A percentile compares a stretch with the other conserved stretches of the same genome.
These are phyloP conservation scores for Gnomoniopsis sp. DNA, from an alignment of 2,329 filamentous ascomycete species.

Conservation along the genomic window DNA sequence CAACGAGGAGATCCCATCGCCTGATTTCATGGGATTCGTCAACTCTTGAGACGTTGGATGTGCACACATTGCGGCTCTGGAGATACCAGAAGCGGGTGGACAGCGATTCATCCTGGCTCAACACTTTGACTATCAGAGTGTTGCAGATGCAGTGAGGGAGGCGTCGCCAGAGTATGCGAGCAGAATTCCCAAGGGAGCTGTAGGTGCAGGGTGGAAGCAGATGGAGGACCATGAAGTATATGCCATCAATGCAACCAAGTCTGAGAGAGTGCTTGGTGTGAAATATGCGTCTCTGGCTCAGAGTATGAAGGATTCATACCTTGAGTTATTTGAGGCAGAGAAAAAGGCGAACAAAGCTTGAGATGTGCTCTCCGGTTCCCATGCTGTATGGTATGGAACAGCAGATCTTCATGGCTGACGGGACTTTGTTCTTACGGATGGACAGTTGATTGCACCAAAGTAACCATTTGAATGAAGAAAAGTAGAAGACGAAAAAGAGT, in stretches of 20 bases:
- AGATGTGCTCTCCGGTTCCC: background rate
- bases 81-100: conserved; percentile 5
- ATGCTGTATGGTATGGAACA: background rate
- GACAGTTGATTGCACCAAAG: no score
- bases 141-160: conserved; percentile 19
- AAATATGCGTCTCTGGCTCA: conserved; percentile 16
- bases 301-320: conserved; percentile 17
- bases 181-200: conserved; percentile 16
- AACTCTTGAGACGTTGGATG: conserved; percentile 16
- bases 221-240: conserved; percentile 6
- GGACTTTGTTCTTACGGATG: no score
- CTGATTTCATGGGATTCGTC: conserved; percentile 13
- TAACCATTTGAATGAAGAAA: no score
- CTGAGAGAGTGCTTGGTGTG: conserved; percentile 15
- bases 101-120: conserved; percentile 19
- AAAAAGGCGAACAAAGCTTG: background rate
- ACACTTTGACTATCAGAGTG: conserved; percentile 23
- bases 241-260: conserved; percentile 20
- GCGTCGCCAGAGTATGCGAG: conserved; percentile 15
- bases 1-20: conserved; percentile 4
- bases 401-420: no score
- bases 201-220: conserved; percentile 3
- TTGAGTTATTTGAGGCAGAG: conserved; percentile 16
- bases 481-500: no score
- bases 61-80: background rate